These are phyloP conservation scores for Moesziomyces aphidis DNA, from an alignment of 1,284 basidiomycete genomes.

Conservation along the genomic window DNA sequence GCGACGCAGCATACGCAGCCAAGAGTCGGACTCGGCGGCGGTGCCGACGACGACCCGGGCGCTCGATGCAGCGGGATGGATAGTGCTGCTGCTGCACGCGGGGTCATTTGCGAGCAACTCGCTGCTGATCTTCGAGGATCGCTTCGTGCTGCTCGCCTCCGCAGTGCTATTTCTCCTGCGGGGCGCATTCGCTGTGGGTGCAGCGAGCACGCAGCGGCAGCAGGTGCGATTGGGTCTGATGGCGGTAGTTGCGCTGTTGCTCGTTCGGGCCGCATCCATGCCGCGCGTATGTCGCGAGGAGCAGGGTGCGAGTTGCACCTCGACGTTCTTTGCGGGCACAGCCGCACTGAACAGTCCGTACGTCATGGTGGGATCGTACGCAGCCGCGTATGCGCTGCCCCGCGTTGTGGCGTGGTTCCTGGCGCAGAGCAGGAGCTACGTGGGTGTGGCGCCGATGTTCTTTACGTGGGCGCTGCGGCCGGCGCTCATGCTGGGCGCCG, in stretches of 20 bases:
- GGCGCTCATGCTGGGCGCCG: slow-evolving; percentile 52
- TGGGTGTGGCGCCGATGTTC: slow-evolving; percentile 52
- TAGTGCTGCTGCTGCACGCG: slow-evolving; percentile 42
- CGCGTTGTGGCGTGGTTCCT: slow-evolving; percentile 34
- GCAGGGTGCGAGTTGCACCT: slow-evolving; percentile 85
- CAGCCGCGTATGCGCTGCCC: slow-evolving; percentile 47
- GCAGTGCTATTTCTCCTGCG: slow-evolving; percentile 68
- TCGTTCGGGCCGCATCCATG: slow-evolving; percentile 80
- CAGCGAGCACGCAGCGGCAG: slow-evolving; percentile 71
- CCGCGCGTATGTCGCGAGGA: slow-evolving; percentile 92
- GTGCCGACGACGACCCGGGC: slow-evolving; percentile 10
- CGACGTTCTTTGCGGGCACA: slow-evolving; percentile 71
- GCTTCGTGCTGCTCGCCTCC: slow-evolving; percentile 72
- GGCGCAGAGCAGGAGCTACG: slow-evolving; percentile 42
- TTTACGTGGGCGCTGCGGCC: slow-evolving; percentile 57
- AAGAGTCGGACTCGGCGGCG: background rate
- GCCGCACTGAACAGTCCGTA: slow-evolving; percentile 53
- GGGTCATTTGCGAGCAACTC: slow-evolving; percentile 75
- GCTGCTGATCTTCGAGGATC: slow-evolving; percentile 95
- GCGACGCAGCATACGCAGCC: background rate
- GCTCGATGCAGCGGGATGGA: slow-evolving; percentile 23
- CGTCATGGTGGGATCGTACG: slow-evolving; percentile 43
- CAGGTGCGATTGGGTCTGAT: slow-evolving; percentile 82
- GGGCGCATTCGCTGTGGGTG: slow-evolving; percentile 20
- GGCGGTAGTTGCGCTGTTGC: slow-evolving; percentile 76